phyloP scores from a whole-genome alignment of 78 protist species.

The Diacronema lutheri region DNA sequence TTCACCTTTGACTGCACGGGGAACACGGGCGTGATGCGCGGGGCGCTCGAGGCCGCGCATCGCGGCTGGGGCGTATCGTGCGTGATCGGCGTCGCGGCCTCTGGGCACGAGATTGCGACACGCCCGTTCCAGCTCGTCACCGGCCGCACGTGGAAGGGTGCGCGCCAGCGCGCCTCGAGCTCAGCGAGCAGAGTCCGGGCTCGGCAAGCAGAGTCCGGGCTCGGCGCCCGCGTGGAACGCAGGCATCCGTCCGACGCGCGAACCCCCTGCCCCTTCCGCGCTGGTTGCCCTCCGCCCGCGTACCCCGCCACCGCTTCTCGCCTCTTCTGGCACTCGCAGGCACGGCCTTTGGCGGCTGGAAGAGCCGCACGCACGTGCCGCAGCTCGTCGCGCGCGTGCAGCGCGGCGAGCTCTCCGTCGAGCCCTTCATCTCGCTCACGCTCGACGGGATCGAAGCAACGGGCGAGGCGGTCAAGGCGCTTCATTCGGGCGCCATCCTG shows the following conservation, averaged over 20 bases:
- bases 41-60: conserved; percentile 82
- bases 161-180: no score
- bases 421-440: conserved; percentile 12
- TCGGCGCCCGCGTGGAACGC: no score
- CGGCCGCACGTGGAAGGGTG: conserved; percentile 85
- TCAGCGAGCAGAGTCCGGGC: no score
- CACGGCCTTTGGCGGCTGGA: conserved; percentile 30
- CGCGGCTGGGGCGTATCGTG: conserved; percentile 82
- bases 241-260: no score
- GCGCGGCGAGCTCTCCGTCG: conserved; percentile 1
- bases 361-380: conserved; percentile 48
- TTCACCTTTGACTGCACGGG: neutral
- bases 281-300: no score
- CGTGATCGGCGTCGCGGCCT: conserved; percentile 66
- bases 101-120: conserved; percentile 85
- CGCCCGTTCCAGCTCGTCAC: conserved; percentile 94
- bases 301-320: no score
- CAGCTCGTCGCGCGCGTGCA: neutral
- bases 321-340: no score
- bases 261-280: no score
- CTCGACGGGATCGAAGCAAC: neutral
- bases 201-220: no score
- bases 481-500: conserved; percentile 1
- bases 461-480: conserved; percentile 8
- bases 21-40: conserved; percentile 22